phyloP scores from a whole-genome alignment of 2,329 filamentous ascomycete species.

The Camptophora hylomeconis region DNA sequence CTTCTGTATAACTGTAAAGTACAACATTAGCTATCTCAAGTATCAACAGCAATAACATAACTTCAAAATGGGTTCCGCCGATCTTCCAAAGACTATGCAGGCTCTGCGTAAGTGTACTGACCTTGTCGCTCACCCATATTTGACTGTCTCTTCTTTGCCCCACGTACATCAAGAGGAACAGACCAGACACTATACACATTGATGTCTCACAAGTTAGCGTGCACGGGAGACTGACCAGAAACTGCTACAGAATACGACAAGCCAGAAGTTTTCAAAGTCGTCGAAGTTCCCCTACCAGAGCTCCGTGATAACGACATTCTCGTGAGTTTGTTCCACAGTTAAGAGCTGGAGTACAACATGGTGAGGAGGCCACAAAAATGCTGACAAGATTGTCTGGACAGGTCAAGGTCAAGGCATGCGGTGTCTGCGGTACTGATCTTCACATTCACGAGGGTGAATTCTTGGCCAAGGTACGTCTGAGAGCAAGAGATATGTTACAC shows the following conservation, averaged over 20 bases:
- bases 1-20: too few relatives aligned
- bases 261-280: constrained; percentile 47
- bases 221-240: constrained; percentile 1
- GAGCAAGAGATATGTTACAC: constrained; percentile 9
- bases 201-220: background rate
- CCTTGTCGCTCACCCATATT: background rate
- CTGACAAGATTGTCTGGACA: constrained; percentile 21
- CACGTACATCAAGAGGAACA: background rate
- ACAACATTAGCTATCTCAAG: too few relatives aligned
- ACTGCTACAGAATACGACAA: constrained; percentile 38
- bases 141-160: too few relatives aligned
- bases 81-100: constrained; percentile 45
- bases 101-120: constrained; percentile 43
- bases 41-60: too few relatives aligned
- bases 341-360: constrained; percentile 1
- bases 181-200: background rate
- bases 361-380: constrained; percentile 10
- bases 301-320: constrained; percentile 48
- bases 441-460: constrained; percentile 54
- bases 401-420: constrained; percentile 55
- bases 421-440: constrained; percentile 47
- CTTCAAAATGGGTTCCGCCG: constrained; percentile 22
- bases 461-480: constrained; percentile 39
- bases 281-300: constrained; percentile 48
- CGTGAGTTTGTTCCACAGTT: constrained; percentile 23